Evolutionary conservation across 768 basidiomycete species (phyloP), one percentile per base, ranked within the genome.

Genomic region (Lactifluus hygrophoroides): DNA sequence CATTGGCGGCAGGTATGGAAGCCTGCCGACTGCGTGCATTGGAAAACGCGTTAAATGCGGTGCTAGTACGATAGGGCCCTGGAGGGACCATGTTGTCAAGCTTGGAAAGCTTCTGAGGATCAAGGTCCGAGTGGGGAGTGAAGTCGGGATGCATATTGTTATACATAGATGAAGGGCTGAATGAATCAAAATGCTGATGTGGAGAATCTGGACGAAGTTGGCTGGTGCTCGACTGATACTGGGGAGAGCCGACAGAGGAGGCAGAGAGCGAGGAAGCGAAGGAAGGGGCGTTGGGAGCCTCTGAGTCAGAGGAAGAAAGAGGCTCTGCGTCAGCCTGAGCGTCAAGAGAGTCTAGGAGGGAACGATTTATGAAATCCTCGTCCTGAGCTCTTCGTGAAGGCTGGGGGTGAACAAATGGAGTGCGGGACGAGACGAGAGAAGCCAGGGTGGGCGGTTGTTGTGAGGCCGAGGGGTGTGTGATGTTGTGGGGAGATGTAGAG

Each of bases 331-430:
- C 88, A 51, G 85, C 88, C 72, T 88, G 84, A 54, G 84, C 86
- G 80, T 91, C 83, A 68, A 92, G 80, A 42, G 84, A 86, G 71
- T 88, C 89, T 65, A 91, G 74, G 58, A 91, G 79, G 54, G 88
- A 90, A 70, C 85, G 84, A 76, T 90, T 91, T 70, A 91, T 89
- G 67, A 84, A 84, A 73, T 87, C 88, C 80, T 91, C 89, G 81
- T 84, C 85, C 47, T 67, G 63, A 30, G 68, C 60, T 49, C 64
- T 66, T 34, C 61, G 70, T 53, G 44, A 62, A 58, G 56, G 66
- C 56, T 49, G 65, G 53, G 57, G 58, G 61, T 71, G 66, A 40
- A 69, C 63, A 59, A 66, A 68, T 13, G 68, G 63, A 19, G 69
- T 56, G 35, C 69, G 69, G 54, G 69, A 66, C 56, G 69, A 64